Evolutionary conservation across 1,284 basidiomycete species (phyloP).

Genomic region (Moesziomyces globuligerus): DNA sequence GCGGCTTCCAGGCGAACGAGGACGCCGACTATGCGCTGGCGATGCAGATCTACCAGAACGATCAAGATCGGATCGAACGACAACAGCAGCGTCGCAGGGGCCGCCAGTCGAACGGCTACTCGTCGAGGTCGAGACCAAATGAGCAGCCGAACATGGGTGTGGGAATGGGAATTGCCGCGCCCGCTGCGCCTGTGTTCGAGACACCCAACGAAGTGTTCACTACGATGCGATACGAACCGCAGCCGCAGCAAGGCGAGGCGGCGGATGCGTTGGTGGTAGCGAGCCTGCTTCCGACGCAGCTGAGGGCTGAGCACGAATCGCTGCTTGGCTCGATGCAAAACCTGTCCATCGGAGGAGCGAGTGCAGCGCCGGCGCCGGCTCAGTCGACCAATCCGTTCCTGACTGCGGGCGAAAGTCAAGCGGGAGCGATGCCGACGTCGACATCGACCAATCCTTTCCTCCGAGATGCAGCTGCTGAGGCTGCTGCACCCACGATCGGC

Average conservation of each 20-base stretch:
- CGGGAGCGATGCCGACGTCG: not conserved
- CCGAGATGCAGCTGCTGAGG: not conserved
- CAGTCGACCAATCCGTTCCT: slow-evolving; percentile 37
- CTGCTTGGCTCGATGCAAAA: slow-evolving; percentile 12
- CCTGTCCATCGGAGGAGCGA: slow-evolving; percentile 3
- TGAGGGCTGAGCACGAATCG: slow-evolving; percentile 9
- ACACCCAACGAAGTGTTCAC: slow-evolving; percentile 47
- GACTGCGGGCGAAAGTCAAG: slow-evolving; percentile 2
- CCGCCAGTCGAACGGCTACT: slow-evolving; percentile 11
- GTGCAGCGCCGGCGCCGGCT: not conserved
- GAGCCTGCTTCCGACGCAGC: slow-evolving; percentile 17
- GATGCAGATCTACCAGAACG: slow-evolving; percentile 55
- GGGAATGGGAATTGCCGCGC: not conserved
- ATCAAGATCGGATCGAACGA: slow-evolving; percentile 40
- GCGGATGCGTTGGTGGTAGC: slow-evolving; percentile 29
- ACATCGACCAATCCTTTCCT: slow-evolving; percentile 32
- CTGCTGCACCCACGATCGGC: not conserved
- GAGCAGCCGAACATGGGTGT: not conserved
- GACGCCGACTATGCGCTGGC: slow-evolving; percentile 56
- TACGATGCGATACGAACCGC: slow-evolving; percentile 40
- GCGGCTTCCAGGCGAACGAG: slow-evolving; percentile 20
- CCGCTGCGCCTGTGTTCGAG: slow-evolving; percentile 6
- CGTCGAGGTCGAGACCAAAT: slow-evolving; percentile 1
- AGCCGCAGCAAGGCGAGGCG: not conserved
- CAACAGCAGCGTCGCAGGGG: slow-evolving; percentile 26